Conservation (phyloP, 192 early-diverging fungal genomes). For the Umbelopsis sp. region DNA sequence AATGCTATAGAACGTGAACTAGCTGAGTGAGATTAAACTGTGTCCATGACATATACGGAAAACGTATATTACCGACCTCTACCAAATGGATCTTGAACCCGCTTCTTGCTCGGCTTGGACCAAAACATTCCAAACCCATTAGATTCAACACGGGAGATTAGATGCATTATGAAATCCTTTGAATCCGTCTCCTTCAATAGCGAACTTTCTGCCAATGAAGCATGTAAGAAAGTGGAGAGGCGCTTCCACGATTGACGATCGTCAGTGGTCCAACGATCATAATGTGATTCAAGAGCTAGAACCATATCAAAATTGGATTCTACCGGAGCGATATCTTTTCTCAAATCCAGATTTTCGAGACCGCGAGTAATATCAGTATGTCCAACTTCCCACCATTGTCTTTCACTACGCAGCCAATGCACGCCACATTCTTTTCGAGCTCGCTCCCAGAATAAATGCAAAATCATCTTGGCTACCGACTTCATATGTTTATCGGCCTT, state of each 20-base stretch:
- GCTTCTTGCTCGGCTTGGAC: constrained; percentile 28
- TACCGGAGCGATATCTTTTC: constrained; percentile 26
- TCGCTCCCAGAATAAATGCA: constrained; percentile 48
- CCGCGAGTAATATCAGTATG: background rate
- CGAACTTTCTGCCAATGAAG: constrained; percentile 44
- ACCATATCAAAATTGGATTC: constrained; percentile 45
- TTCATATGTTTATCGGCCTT: constrained; percentile 64
- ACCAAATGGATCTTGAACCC: constrained; percentile 31
- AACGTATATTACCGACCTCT: constrained; percentile 34
- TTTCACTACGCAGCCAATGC: constrained; percentile 1
- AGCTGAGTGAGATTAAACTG: background rate
- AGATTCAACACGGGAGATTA: constrained; percentile 62
- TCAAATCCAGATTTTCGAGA: background rate
- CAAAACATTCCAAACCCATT: constrained; percentile 74
- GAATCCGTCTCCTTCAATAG: constrained; percentile 38
- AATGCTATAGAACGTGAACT: constrained; percentile 46
- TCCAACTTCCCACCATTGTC: background rate
- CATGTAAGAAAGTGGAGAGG: constrained; percentile 44
- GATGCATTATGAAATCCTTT: constrained; percentile 50
- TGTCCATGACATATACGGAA: background rate
- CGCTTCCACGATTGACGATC: constrained; percentile 60
- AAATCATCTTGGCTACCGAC: constrained; percentile 60
- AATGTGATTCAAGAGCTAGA: constrained; percentile 59
- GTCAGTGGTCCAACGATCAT: constrained; percentile 58
- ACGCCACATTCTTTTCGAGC: constrained; percentile 16